Evolutionary conservation across 2,329 filamentous ascomycete species (phyloP), one percentile per base, ranked within the genome.

Genomic region (Scedosporium minutisporum): DNA sequence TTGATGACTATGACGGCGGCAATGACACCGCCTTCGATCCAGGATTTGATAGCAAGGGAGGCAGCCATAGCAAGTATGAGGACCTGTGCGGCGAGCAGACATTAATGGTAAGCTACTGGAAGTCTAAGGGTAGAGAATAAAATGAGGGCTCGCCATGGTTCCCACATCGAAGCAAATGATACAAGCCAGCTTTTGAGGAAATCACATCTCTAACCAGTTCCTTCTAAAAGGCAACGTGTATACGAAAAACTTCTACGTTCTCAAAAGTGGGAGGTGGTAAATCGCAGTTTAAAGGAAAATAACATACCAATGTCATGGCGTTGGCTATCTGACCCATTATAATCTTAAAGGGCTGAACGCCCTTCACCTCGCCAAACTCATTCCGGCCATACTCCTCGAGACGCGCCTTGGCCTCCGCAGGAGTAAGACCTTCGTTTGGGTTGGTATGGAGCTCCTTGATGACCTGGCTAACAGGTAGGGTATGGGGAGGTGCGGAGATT

Each of bases 281-380:
- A 46, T n/a, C 23, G 38, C 9, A 25, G 58, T 76, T 76, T 78
- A 65, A 23, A 48, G 16, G 41, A 27, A 38, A 38, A 38, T n/a
- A 23, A 66, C 71, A 69, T 69, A 87, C 87, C 72, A 89, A 71
- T 66, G 84, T 88, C 82, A 89, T 83, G 14, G 86, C 86, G 72
- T 89, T 89, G 64, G 85, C 85, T 61, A 89, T 77, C 69, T 90
- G 87, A 38, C 81, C 78, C 58, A 88, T 75, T 23, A 90, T 74
- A 64, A 89, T 89, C 69, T 87, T 87, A 62, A 81, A 67, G 29
- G 83, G 80, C 62, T 82, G 82, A 23, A 89, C 86, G 7, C 82
- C 82, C 61, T 80, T 76, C 6, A 77, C 80, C 57, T 86, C 82
- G 60, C 85, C 84, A 10, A 90, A 79, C 64, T 88, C 82, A 66